A percentile compares a stretch with the other conserved stretches of the same genome.
Evolutionary conservation across 2,329 filamentous ascomycete species (phyloP).

Genomic region (Aspergillaceae sp.): DNA sequence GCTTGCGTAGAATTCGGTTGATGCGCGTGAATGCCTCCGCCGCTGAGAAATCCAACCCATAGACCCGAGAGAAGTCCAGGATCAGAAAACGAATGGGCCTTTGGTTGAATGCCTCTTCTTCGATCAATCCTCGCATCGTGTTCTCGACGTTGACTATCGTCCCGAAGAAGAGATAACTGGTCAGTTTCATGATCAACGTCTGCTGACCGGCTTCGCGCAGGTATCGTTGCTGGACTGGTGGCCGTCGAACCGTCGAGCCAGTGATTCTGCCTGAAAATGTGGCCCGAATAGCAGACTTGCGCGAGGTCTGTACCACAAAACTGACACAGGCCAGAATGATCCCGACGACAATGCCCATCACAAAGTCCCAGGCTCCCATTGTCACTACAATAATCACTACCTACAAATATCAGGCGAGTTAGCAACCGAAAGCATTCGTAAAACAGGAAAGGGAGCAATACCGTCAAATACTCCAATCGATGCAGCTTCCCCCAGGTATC

Average conservation of each 20-base stretch:
- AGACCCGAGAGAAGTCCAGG: slow-evolving; percentile 80
- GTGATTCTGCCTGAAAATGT: slow-evolving; percentile 86
- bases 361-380: slow-evolving; percentile 96
- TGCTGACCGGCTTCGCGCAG: slow-evolving; percentile 77
- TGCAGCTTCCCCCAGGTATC: slow-evolving; percentile 83
- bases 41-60: slow-evolving; percentile 89
- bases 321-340: slow-evolving; percentile 87
- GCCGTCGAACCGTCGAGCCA: slow-evolving; percentile 83
- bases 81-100: slow-evolving; percentile 83
- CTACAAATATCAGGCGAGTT: too few species aligned
- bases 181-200: slow-evolving; percentile 83
- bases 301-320: slow-evolving; percentile 83
- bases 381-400: slow-evolving; percentile 82
- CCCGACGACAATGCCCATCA: slow-evolving; percentile 83
- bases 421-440: too few species aligned
- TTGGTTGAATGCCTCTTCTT: slow-evolving; percentile 68
- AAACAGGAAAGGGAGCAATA: slow-evolving; percentile 31
- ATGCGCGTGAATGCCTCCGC: slow-evolving; percentile 92
- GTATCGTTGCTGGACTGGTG: slow-evolving; percentile 80
- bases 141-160: slow-evolving; percentile 94
- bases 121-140: slow-evolving; percentile 70
- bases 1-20: slow-evolving; percentile 69
- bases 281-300: slow-evolving; percentile 78
- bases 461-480: slow-evolving; percentile 78
- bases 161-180: slow-evolving; percentile 95